phyloP scores from a whole-genome alignment of 2,329 filamentous ascomycete genomes.

The Cercospora janseana region DNA sequence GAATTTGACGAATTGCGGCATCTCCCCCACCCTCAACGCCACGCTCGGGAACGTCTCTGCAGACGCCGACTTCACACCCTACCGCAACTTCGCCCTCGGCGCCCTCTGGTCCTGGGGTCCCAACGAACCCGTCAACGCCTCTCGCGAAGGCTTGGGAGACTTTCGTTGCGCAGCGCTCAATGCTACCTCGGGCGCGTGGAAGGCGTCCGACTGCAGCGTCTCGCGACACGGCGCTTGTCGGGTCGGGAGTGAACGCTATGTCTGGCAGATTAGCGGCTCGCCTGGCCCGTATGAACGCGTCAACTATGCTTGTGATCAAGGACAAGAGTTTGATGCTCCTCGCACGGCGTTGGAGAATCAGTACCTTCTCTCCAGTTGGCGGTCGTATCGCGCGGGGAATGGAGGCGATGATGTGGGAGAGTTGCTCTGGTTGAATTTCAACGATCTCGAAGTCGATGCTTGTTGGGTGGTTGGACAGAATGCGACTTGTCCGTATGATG shows the following conservation, averaged over 20 bases:
- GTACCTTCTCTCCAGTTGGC: conserved; percentile 49
- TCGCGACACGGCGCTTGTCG: conserved; percentile 58
- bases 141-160: conserved; percentile 31
- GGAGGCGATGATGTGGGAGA: conserved; percentile 31
- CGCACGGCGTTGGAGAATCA: conserved; percentile 63
- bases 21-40: conserved; percentile 59
- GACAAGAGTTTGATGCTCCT: conserved; percentile 56
- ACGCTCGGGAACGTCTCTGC: conserved; percentile 55
- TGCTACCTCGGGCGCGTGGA: conserved; percentile 56
- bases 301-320: conserved; percentile 48
- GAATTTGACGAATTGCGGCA: conserved; percentile 56
- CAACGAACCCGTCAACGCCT: conserved; percentile 54
- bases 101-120: conserved; percentile 61
- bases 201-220: conserved; percentile 55
- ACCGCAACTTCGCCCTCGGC: conserved; percentile 52
- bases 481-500: conserved; percentile 58
- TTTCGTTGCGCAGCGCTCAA: conserved; percentile 58
- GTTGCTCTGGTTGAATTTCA: conserved; percentile 59
- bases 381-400: conserved; percentile 12
- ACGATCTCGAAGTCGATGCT: conserved; percentile 54
- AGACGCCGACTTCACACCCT: conserved; percentile 47
- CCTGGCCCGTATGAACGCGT: conserved; percentile 42
- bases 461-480: conserved; percentile 63
- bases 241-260: conserved; percentile 52
- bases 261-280: conserved; percentile 54